A percentile compares a stretch with the other conserved stretches of the same genome.
Conservation (phyloP, 306 rosid species). For the Cicer yamashitae region DNA sequence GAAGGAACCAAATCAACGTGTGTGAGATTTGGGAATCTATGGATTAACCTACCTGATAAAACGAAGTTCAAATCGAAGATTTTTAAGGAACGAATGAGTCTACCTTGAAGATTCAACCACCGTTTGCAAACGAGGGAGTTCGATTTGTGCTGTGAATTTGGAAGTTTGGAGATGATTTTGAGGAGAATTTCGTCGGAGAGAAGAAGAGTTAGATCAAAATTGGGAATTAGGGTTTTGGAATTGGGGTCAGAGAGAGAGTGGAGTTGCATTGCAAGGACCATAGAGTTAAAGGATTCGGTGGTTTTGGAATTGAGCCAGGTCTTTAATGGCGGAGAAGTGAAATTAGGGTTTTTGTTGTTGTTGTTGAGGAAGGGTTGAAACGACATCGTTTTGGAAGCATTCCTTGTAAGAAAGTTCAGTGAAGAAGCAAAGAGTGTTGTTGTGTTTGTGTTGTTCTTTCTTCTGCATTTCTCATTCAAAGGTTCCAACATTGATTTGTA, state of each 20-base stretch:
- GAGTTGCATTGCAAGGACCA: slow-evolving; percentile 42
- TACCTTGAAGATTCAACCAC: slow-evolving; percentile 44
- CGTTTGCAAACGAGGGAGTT: slow-evolving; percentile 45
- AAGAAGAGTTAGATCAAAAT: slow-evolving; percentile 40
- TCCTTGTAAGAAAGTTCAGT: neutral
- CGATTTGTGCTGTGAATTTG: slow-evolving; percentile 34
- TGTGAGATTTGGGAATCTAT: slow-evolving; percentile 42
- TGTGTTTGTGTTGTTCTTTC: neutral
- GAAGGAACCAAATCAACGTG: slow-evolving; percentile 40
- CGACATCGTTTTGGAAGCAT: slow-evolving; percentile 37
- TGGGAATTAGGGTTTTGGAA: slow-evolving; percentile 41
- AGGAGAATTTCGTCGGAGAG: slow-evolving; percentile 44
- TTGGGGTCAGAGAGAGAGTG: slow-evolving; percentile 39
- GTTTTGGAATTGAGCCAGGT: slow-evolving; percentile 20
- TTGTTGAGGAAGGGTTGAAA: slow-evolving; percentile 4
- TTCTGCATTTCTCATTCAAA: slow-evolving; percentile 24
- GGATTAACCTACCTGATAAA: slow-evolving; percentile 28
- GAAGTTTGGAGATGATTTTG: slow-evolving; percentile 35
- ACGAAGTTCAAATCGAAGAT: slow-evolving; percentile 41
- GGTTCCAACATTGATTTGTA: neutral
- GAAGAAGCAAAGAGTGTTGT: neutral
- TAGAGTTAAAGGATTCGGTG: slow-evolving; percentile 20
- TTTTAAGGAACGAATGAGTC: slow-evolving; percentile 17
- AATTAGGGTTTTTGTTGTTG: slow-evolving; percentile 25
- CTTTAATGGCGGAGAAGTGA: slow-evolving; percentile 31